Base-by-base conservation (phyloP, 371 early-diverging fungal species). In the Rhizopus stolonifer region DNA sequence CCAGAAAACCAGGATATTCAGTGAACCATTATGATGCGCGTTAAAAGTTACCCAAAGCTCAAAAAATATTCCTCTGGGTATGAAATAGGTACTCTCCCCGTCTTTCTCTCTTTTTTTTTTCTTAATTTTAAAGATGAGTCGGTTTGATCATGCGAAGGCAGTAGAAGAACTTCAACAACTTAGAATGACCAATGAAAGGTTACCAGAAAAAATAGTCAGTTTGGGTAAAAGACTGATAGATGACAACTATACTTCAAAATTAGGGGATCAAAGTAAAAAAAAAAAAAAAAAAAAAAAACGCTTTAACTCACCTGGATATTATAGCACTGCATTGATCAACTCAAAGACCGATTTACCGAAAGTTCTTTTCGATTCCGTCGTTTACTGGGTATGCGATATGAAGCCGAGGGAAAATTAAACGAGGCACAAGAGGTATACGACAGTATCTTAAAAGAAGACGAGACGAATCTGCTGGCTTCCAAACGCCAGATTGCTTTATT, bases 401-500 rank as follows among this genome's bases (percentile, higher is more conserved):
- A 89, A 60, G 89, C 94, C 2, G 57, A 81, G 52, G 90, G 90
- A 24, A 80, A 89, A 54, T 64, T 81, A 46, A 71, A 70, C 10
- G 74, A 81, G 23, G 90, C 93, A 9, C 75, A 77, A 32, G 65
- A 66, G 50, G 62, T 82, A 38, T 90, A 89, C 60, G 80, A 89
- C 55, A 67, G 70, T 0, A 69, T 84, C 23, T 55, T 90, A 4
- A 70, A 84, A 52, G 74, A 81, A 22, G 87, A 84, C 40, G 87
- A 84, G 48, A 77, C 89, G 25, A 80, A 88, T 32, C 65, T 83
- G 88, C 56, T 79, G 34, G 80, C 84, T 24, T 69, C 77, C 0
- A 92, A 92, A 42, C 85, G 93, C 14, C 78, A 87, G 46, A 82
- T 92, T 47, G 90, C 92, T 29, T 45, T 92, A 18, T 65, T 87